Evolutionary conservation across 176 grass and related monocot species (phyloP).

Genomic region (Leersia perrieri): DNA sequence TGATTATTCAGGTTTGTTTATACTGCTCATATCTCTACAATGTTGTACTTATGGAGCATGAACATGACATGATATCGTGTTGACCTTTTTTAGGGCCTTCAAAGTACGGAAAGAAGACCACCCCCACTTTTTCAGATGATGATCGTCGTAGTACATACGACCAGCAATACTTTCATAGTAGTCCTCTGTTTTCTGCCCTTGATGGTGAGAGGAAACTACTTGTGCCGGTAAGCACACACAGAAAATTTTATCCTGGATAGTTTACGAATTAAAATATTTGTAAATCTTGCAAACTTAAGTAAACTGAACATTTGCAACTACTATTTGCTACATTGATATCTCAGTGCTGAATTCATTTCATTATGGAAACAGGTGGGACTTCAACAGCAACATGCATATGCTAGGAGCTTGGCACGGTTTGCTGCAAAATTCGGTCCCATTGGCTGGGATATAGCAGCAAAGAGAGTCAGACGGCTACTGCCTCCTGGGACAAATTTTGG

Average conservation of each 20-base stretch:
- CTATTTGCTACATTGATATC: background rate
- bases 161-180: slow-evolving; percentile 29
- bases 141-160: slow-evolving; percentile 53
- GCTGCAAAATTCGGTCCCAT: slow-evolving; percentile 47
- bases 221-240: slow-evolving; percentile 56
- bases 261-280: slow-evolving; percentile 27
- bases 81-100: slow-evolving; percentile 41
- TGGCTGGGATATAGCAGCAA: slow-evolving; percentile 63
- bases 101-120: slow-evolving; percentile 52
- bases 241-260: background rate
- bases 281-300: background rate
- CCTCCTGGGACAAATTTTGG: slow-evolving; percentile 64
- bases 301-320: slow-evolving; percentile 8
- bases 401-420: slow-evolving; percentile 66
- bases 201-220: slow-evolving; percentile 57
- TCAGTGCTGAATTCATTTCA: background rate
- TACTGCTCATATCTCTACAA: background rate
- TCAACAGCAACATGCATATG: slow-evolving; percentile 53
- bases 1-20: slow-evolving; percentile 56
- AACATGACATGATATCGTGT: slow-evolving; percentile 14
- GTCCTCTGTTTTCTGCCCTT: slow-evolving; percentile 46
- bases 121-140: slow-evolving; percentile 40
- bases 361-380: slow-evolving; percentile 56
- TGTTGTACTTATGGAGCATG: slow-evolving; percentile 10
- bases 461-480: slow-evolving; percentile 44